A percentile compares a stretch with the other conserved stretches of the same genome.
These are phyloP conservation scores for Wickerhamiella kurtzmanii DNA, from an alignment of 805 yeast genomes.

Conservation along the genomic window DNA sequence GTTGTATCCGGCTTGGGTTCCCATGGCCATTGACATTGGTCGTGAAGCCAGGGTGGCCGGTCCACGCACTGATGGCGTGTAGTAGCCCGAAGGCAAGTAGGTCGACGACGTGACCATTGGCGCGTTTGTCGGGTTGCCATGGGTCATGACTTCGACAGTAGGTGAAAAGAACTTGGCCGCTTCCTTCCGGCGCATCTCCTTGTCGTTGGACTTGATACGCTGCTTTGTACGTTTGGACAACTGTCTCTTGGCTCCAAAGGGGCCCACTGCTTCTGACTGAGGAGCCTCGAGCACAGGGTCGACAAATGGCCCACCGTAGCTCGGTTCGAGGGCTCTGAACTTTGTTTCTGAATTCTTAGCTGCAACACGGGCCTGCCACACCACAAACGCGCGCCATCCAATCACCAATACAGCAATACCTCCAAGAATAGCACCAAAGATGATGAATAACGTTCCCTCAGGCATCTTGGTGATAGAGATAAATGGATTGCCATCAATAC, in stretches of 20 bases:
- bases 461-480: conserved; percentile 40
- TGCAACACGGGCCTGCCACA: conserved; percentile 34
- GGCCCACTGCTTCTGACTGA: background rate
- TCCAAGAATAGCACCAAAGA: conserved; percentile 59
- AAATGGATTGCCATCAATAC: conserved; percentile 50
- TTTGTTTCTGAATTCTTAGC: conserved; percentile 34
- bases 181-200: conserved; percentile 9
- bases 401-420: conserved; percentile 40
- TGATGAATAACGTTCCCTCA: conserved; percentile 71
- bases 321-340: conserved; percentile 16
- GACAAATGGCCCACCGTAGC: conserved; percentile 18
- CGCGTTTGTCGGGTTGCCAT: conserved; percentile 19
- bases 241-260: background rate
- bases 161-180: conserved; percentile 51
- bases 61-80: conserved; percentile 3
- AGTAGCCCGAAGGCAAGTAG: conserved; percentile 17
- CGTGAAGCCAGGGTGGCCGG: conserved; percentile 2
- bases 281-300: conserved; percentile 11
- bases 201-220: conserved; percentile 9
- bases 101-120: conserved; percentile 12
- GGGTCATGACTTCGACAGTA: conserved; percentile 56
- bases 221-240: conserved; percentile 6
- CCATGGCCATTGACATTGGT: conserved; percentile 1
- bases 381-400: conserved; percentile 39
- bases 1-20: conserved; percentile 4